These are phyloP conservation scores for Pleurotus ostreatus DNA, from an alignment of 768 basidiomycete genomes.

Conservation along the genomic window DNA sequence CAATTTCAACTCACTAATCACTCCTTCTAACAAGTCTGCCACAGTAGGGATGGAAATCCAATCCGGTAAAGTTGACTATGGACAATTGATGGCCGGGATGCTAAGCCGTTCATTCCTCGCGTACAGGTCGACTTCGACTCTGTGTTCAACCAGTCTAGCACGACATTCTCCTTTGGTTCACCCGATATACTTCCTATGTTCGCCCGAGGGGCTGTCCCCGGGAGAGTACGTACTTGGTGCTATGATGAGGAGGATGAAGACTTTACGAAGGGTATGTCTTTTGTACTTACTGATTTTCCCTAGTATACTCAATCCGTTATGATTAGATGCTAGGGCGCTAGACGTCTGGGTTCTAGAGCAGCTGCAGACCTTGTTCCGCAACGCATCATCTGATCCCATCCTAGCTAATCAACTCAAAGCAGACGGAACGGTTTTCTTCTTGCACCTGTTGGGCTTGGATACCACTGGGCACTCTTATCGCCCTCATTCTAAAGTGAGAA, in stretches of 20 bases:
- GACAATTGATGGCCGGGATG: too few species aligned
- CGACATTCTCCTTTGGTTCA: constrained; percentile 81
- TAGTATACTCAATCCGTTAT: background rate
- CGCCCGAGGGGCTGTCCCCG: constrained; percentile 62
- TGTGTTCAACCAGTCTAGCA: constrained; percentile 77
- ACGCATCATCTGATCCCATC: constrained; percentile 50
- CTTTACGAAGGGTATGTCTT: constrained; percentile 68
- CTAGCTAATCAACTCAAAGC: constrained; percentile 50
- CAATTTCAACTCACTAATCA: background rate
- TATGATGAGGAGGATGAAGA: constrained; percentile 80
- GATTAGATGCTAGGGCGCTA: constrained; percentile 65
- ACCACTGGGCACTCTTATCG: constrained; percentile 86
- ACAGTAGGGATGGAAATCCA: constrained; percentile 77
- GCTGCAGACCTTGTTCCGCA: constrained; percentile 55
- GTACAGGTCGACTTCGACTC: constrained; percentile 78
- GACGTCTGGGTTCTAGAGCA: constrained; percentile 80
- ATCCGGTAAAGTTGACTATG: constrained; percentile 46
- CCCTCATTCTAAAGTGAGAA: constrained; percentile 65
- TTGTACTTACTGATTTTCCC: background rate
- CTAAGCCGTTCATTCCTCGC: constrained; percentile 13
- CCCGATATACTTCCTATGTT: constrained; percentile 92
- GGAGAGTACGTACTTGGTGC: constrained; percentile 70
- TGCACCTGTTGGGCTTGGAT: constrained; percentile 81
- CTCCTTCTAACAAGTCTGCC: constrained; percentile 10
- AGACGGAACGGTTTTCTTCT: constrained; percentile 70